A percentile compares a stretch with the other conserved stretches of the same genome.
Conservation (phyloP, 1,139 yeast genomes). For the Kurtzmaniella natalensis region DNA sequence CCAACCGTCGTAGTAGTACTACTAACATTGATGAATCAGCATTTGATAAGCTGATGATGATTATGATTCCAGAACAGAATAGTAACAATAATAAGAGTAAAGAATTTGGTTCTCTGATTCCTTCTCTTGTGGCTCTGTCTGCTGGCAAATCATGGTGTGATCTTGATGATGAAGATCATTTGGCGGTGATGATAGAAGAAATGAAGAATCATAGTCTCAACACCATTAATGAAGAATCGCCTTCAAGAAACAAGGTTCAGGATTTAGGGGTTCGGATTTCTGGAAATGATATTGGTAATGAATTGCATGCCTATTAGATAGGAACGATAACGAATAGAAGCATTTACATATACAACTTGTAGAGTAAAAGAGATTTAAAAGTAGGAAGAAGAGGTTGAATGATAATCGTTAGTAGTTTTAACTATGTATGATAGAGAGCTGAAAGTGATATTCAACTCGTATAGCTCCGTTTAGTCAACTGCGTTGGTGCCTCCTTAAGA, state of each 20-base stretch:
- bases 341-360: not conserved
- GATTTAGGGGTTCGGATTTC: slow-evolving; percentile 6
- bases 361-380: not conserved
- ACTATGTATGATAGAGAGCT: too few relatives aligned
- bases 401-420: too few relatives aligned
- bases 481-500: too few relatives aligned
- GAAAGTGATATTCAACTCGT: too few relatives aligned
- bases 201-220: slow-evolving; percentile 6
- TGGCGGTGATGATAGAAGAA: slow-evolving; percentile 5
- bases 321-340: slow-evolving; percentile 3
- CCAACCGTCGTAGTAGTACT: not conserved
- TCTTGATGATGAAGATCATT: slow-evolving; percentile 23
- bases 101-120: slow-evolving; percentile 11
- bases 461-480: too few relatives aligned
- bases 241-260: slow-evolving; percentile 2
- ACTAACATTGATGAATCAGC: slow-evolving; percentile 4
- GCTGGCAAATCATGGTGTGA: slow-evolving; percentile 35
- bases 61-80: slow-evolving; percentile 7
- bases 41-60: slow-evolving; percentile 10
- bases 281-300: slow-evolving; percentile 5
- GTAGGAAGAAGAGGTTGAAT: not conserved
- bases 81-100: not conserved
- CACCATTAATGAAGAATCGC: slow-evolving; percentile 7
- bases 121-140: slow-evolving; percentile 30
- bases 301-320: slow-evolving; percentile 9